phyloP scores from a whole-genome alignment of 306 rosid genomes.

The Sicyos edulis region DNA sequence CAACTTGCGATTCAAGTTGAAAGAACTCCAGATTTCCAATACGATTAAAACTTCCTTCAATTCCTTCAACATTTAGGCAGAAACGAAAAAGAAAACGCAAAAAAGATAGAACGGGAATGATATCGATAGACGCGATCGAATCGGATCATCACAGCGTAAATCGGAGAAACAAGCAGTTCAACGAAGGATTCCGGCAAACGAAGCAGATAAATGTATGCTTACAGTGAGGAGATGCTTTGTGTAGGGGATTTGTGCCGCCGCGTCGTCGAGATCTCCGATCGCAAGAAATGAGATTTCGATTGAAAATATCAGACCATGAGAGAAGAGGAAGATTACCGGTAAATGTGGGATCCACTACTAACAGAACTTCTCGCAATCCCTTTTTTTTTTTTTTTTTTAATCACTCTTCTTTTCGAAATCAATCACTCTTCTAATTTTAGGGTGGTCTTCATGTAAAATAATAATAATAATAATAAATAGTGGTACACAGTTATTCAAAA shows the following conservation, averaged over 20 bases:
- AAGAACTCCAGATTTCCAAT: too few relatives aligned
- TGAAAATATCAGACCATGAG: neutral
- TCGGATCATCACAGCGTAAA: neutral
- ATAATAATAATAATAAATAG: too few relatives aligned
- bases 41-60: too few relatives aligned
- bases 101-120: neutral
- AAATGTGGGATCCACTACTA: neutral
- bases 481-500: too few relatives aligned
- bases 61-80: neutral
- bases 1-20: neutral
- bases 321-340: too few relatives aligned
- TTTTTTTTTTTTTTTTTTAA: too few relatives aligned
- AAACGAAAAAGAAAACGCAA: neutral
- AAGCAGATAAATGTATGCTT: neutral
- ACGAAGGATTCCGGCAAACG: neutral
- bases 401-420: too few relatives aligned
- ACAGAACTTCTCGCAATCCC: too few relatives aligned
- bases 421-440: too few relatives aligned
- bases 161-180: neutral
- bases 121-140: neutral
- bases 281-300: neutral
- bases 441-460: too few relatives aligned
- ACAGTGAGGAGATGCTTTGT: neutral
- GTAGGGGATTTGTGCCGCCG: neutral
- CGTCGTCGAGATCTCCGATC: slow-evolving; percentile 1